Conservation (phyloP, 2,329 filamentous ascomycete genomes). For the Fusarium virguliforme region DNA sequence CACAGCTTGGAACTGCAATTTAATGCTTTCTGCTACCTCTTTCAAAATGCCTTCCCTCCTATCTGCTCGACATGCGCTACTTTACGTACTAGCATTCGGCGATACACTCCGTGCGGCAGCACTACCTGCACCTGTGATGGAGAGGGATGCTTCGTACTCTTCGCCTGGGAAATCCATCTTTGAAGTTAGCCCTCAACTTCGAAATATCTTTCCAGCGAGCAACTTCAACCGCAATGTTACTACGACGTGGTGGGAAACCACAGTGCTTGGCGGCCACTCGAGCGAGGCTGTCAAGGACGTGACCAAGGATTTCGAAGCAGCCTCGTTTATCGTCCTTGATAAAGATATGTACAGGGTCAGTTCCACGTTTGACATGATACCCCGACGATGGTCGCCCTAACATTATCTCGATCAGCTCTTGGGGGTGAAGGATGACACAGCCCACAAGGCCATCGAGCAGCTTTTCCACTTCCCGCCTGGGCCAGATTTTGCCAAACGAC, state of each 20-base stretch:
- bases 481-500: slow-evolving; percentile 29
- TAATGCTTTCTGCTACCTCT: no score
- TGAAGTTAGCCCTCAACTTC: background rate
- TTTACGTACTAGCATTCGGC: no score
- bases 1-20: no score
- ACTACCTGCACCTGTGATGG: no score
- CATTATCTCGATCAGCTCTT: slow-evolving; percentile 4
- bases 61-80: no score
- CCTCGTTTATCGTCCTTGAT: background rate
- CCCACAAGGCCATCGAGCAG: slow-evolving; percentile 7
- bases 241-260: slow-evolving; percentile 33
- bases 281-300: background rate
- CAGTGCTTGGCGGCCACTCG: background rate
- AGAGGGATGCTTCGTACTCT: no score
- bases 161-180: background rate
- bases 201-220: slow-evolving; percentile 28
- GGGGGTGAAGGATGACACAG: background rate
- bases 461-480: slow-evolving; percentile 31
- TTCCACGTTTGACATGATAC: no score
- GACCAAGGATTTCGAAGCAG: background rate
- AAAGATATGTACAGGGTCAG: no score
- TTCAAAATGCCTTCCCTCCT: no score
- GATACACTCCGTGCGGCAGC: no score
- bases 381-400: no score
- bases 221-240: slow-evolving; percentile 41